phyloP scores from a whole-genome alignment of 164 flowering plant species.

The Piper betle region DNA sequence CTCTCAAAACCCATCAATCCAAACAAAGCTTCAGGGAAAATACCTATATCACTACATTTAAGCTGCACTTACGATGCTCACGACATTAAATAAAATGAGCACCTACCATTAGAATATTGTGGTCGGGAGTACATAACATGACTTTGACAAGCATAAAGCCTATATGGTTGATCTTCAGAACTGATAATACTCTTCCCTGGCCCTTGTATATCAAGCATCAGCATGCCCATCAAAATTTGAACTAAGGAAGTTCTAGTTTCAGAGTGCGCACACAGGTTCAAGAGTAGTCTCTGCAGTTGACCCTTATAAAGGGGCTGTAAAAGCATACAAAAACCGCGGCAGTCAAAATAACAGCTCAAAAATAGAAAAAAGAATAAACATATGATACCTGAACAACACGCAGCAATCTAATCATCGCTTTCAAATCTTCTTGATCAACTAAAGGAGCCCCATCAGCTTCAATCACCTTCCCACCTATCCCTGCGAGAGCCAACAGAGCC shows the following conservation, averaged over 20 bases:
- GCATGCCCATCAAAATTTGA: slow-evolving; percentile 61
- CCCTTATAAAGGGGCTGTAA: slow-evolving; percentile 76
- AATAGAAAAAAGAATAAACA: too few species aligned
- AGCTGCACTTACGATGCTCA: too few species aligned
- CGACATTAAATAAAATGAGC: too few species aligned
- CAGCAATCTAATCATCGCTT: slow-evolving; percentile 70
- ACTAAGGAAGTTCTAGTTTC: slow-evolving; percentile 61
- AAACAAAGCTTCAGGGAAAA: too few species aligned
- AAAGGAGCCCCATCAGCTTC: slow-evolving; percentile 69
- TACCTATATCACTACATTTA: too few species aligned
- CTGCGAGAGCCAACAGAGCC: slow-evolving; percentile 41
- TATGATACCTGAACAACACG: slow-evolving; percentile 74
- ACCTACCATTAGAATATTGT: slow-evolving; percentile 72
- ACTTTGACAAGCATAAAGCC: slow-evolving; percentile 5
- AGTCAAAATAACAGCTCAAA: neutral
- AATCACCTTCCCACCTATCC: slow-evolving; percentile 60
- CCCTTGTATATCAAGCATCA: slow-evolving; percentile 82
- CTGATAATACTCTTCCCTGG: slow-evolving; percentile 53
- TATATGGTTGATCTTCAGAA: slow-evolving; percentile 55
- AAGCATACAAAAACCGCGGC: neutral
- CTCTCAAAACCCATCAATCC: too few species aligned
- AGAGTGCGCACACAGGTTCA: slow-evolving; percentile 80
- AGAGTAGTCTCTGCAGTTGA: slow-evolving; percentile 69
- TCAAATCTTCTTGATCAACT: slow-evolving; percentile 62
- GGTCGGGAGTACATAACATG: slow-evolving; percentile 86